Base-by-base conservation (phyloP, 2,329 filamentous ascomycete species). In the Aspergillus fructus region DNA sequence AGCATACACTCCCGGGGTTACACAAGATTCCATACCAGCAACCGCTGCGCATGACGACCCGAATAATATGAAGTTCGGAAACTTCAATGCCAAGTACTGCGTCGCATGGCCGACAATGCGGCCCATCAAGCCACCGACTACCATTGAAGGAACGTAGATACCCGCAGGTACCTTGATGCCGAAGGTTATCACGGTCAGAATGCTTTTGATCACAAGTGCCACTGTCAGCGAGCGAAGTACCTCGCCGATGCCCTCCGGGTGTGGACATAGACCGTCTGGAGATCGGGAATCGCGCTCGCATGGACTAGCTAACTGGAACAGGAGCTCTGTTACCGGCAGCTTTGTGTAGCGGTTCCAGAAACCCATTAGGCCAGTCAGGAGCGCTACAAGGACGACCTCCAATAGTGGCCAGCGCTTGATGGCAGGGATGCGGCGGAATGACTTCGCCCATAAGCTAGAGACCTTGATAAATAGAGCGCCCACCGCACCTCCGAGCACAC, bases 131-230 rank as follows among this genome's bases (percentile, higher is more conserved):
- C 94, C 94, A 62, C 94, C 94, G 17, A 97, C 91, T 27, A 97
- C 94, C 94, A 99, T 99, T 66, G 93, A 97, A 3, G 94, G 94
- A 2, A 99, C 93, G 67, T 99, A 99, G 65, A 99, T 97, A 62
- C 94, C 94, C 1, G 93, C 92, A 9, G 94, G 94, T 0, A 97
- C 87, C 81, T 97, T 97, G 70, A 97, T 93, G 24, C 93, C 93
- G 75, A 97, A 97, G 0, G 93, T 96, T 63, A 97, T 88, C 46
- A 89, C 87, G 0, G 94, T 97, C 42, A 99, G 77, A 46, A 93
- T 80, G 0, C 91, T 89, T 72, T 99, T 99, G 77, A 97, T 89
- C 24, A 97, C 76, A 63, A 97, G 94, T 0, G 93, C 93, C 17
- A 87, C 74, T 12, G 89, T 78, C 0, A 99, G 80, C 55, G 87